Conservation (phyloP, 2,329 filamentous ascomycete genomes). For the Colletotrichum ledebouriae region DNA sequence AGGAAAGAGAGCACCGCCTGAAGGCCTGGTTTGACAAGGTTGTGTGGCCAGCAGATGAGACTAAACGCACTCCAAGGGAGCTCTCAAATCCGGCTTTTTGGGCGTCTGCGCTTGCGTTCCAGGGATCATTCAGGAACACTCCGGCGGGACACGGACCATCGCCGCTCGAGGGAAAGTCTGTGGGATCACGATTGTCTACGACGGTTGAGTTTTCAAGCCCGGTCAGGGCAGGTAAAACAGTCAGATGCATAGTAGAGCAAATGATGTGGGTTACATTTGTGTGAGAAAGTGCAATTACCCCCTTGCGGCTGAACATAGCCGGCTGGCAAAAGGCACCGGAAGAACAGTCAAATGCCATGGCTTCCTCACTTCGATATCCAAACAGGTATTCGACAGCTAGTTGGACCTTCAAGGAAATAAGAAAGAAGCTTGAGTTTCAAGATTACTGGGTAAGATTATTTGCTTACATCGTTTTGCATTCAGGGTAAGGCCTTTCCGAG, state of each 20-base stretch:
- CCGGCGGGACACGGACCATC: not conserved
- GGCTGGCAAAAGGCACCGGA: too few species aligned
- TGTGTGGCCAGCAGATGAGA: slow-evolving; percentile 18
- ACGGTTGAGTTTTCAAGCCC: not conserved
- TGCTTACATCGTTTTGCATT: slow-evolving; percentile 15
- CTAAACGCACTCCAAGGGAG: slow-evolving; percentile 31
- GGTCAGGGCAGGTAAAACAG: not conserved
- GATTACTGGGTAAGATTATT: slow-evolving; percentile 17
- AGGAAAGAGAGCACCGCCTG: not conserved
- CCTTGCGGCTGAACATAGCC: too few species aligned
- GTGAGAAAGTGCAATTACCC: too few species aligned
- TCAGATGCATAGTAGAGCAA: too few species aligned
- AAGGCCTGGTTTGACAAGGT: not conserved
- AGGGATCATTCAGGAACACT: not conserved
- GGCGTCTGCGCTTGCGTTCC: not conserved
- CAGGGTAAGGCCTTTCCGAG: slow-evolving; percentile 18
- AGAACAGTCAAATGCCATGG: not conserved
- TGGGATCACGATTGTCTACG: slow-evolving; percentile 6
- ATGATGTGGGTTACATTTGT: too few species aligned
- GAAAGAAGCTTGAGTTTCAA: slow-evolving; percentile 7
- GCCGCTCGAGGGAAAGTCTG: not conserved
- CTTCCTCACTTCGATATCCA: not conserved
- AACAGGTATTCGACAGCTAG: not conserved
- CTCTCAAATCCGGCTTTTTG: slow-evolving; percentile 5
- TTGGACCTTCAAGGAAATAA: not conserved